Evolutionary conservation across 306 rosid species (phyloP).

Genomic region (Hippophae rhamnoides): DNA sequence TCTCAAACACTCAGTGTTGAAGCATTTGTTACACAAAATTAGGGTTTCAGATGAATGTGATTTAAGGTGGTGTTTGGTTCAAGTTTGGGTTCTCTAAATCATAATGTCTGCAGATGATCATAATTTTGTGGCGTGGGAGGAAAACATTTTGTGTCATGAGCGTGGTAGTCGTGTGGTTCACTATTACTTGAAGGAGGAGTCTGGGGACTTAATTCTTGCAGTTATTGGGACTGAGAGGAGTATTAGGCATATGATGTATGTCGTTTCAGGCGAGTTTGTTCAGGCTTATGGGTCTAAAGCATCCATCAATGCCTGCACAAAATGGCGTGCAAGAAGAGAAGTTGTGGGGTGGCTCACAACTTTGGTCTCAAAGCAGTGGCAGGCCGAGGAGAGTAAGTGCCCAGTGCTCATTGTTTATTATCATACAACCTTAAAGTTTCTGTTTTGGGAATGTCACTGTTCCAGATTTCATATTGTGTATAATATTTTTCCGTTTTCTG

Average conservation of each 20-base stretch:
- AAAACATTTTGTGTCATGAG: conserved; percentile 55
- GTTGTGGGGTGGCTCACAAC: conserved; percentile 69
- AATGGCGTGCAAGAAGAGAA: conserved; percentile 78
- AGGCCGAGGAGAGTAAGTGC: conserved; percentile 24
- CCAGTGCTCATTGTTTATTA: not conserved
- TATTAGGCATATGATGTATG: conserved; percentile 78
- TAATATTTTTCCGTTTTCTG: too few species aligned
- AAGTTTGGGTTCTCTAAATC: conserved; percentile 1
- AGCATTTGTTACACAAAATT: conserved; percentile 1
- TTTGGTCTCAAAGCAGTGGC: conserved; percentile 34
- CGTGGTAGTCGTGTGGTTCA: conserved; percentile 73
- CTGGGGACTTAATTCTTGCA: conserved; percentile 50
- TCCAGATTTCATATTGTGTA: not conserved
- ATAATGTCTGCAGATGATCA: conserved; percentile 32
- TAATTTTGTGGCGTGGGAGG: conserved; percentile 74
- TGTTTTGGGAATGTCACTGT: not conserved
- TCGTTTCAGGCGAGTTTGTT: conserved; percentile 50
- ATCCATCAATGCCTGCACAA: conserved; percentile 29
- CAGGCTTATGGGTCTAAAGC: conserved; percentile 32
- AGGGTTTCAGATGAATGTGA: conserved; percentile 21
- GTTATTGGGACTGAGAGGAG: conserved; percentile 88
- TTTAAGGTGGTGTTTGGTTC: not conserved
- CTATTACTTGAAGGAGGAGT: conserved; percentile 47
- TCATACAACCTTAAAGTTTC: not conserved
- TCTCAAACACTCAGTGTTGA: conserved; percentile 6